phyloP scores from a whole-genome alignment of 305 asterid genomes.

The Fraxinus velutina region DNA sequence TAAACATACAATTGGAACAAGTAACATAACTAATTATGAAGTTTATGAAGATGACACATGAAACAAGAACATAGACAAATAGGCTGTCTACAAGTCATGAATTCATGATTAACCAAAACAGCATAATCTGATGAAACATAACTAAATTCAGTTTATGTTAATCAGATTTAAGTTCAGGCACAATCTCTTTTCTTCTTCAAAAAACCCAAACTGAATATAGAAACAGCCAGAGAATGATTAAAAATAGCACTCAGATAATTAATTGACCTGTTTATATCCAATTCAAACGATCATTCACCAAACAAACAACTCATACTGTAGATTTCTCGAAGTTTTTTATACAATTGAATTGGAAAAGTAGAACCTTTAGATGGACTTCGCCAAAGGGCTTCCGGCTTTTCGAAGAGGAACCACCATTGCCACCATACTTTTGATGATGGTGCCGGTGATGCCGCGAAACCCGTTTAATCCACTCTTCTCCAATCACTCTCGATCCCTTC shows the following conservation, averaged over 20 bases:
- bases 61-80: neutral
- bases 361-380: constrained; percentile 29
- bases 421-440: neutral
- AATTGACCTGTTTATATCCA: neutral
- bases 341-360: neutral
- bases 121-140: neutral
- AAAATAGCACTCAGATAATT: neutral
- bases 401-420: neutral
- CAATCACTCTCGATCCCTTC: neutral
- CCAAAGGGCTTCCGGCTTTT: constrained; percentile 20
- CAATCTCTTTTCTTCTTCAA: neutral
- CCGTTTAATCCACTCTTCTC: constrained; percentile 20
- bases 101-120: neutral
- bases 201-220: neutral
- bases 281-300: neutral
- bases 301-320: neutral
- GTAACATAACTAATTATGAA: neutral
- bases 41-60: neutral
- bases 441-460: neutral
- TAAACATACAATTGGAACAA: neutral
- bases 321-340: neutral
- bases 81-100: neutral
- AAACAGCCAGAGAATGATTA: neutral
- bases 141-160: neutral
- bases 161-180: neutral